phyloP scores from a whole-genome alignment of 441 rosid species.

The Aquilaria agallochum region DNA sequence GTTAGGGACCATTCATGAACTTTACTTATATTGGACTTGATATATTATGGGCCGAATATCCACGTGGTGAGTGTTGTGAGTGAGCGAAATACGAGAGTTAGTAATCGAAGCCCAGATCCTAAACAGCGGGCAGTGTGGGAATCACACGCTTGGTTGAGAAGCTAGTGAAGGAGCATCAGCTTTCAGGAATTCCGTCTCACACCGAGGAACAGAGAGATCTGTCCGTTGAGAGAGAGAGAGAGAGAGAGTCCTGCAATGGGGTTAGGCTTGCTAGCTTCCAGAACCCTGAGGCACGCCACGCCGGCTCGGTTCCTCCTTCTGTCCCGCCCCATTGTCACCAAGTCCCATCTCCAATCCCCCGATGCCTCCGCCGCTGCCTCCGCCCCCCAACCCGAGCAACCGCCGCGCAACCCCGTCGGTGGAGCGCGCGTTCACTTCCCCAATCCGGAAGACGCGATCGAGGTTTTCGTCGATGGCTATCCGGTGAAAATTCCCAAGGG shows the following conservation, averaged over 20 bases:
- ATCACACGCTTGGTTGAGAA: too few relatives aligned
- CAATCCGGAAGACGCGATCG: constrained; percentile 88
- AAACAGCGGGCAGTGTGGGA: too few relatives aligned
- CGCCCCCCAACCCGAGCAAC: constrained; percentile 45
- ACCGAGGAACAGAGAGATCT: too few relatives aligned
- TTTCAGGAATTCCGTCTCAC: too few relatives aligned
- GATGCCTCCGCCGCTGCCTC: constrained; percentile 62
- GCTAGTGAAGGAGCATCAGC: too few relatives aligned
- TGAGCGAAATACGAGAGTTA: too few relatives aligned
- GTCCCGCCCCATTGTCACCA: constrained; percentile 65
- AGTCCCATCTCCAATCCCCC: constrained; percentile 75
- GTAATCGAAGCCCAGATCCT: too few relatives aligned
- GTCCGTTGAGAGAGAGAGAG: constrained; percentile 1
- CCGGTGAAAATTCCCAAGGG: constrained; percentile 97
- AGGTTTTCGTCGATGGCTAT: constrained; percentile 87
- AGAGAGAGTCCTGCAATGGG: constrained; percentile 49
- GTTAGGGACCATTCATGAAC: too few relatives aligned
- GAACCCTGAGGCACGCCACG: constrained; percentile 45
- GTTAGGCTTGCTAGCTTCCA: constrained; percentile 67
- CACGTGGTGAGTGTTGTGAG: too few relatives aligned
- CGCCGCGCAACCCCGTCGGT: constrained; percentile 55
- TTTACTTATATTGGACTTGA: too few relatives aligned
- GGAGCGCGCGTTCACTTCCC: constrained; percentile 79
- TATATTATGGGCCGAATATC: too few relatives aligned
- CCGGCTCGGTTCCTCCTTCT: constrained; percentile 34